Evolutionary conservation across 208 protist genomes (phyloP).

Genomic region (Crithidia brevicula): DNA sequence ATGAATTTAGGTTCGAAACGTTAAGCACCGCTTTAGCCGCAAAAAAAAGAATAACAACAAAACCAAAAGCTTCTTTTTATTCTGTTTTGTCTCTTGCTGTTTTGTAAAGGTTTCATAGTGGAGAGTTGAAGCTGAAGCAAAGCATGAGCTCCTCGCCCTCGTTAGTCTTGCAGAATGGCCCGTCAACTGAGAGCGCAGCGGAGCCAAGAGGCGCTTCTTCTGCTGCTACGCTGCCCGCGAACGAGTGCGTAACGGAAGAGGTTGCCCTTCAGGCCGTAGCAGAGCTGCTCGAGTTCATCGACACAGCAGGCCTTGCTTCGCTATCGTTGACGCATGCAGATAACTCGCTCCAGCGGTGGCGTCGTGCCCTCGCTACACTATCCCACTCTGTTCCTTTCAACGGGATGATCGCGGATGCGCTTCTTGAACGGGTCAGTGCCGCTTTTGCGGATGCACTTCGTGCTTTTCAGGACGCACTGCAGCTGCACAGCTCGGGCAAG

Average conservation of each 20-base stretch:
- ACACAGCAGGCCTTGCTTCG: background rate
- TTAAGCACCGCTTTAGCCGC: too few relatives aligned
- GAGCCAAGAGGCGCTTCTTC: background rate
- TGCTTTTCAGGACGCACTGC: constrained; percentile 20
- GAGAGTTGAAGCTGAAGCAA: too few relatives aligned
- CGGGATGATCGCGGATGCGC: constrained; percentile 23
- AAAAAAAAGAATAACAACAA: too few relatives aligned
- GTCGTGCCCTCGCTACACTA: constrained; percentile 15
- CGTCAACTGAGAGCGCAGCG: too few relatives aligned
- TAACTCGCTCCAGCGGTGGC: background rate
- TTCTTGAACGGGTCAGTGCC: constrained; percentile 18
- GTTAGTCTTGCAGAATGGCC: too few relatives aligned
- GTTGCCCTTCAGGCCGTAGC: constrained; percentile 18
- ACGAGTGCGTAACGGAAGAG: background rate
- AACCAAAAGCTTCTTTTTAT: too few relatives aligned
- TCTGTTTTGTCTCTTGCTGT: too few relatives aligned
- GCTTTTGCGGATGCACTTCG: constrained; percentile 16
- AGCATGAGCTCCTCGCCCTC: too few relatives aligned
- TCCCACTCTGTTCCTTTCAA: constrained; percentile 15
- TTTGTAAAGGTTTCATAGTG: too few relatives aligned
- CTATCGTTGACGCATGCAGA: background rate
- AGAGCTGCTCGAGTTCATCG: constrained; percentile 29
- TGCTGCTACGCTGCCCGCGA: background rate
- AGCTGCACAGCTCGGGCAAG: background rate
- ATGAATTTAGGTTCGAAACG: too few relatives aligned